Conservation (phyloP, 805 yeast species). For the Candida ovalis region DNA sequence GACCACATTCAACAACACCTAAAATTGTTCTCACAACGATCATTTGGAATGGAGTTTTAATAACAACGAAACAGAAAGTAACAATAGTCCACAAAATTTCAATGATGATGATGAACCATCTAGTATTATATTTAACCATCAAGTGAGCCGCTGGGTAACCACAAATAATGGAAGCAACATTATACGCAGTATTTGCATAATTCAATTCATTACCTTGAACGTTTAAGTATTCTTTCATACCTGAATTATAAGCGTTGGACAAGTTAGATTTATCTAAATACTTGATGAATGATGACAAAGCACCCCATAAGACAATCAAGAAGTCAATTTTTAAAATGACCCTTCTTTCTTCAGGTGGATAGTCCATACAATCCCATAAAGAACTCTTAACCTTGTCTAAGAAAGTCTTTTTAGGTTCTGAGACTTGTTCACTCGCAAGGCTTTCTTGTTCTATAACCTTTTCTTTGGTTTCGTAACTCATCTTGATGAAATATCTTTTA, state of each 20-base stretch:
- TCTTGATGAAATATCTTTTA: too few species aligned
- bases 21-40: conserved; percentile 59
- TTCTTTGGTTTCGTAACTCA: neutral
- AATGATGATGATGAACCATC: conserved; percentile 46
- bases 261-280: conserved; percentile 56
- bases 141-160: conserved; percentile 59
- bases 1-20: conserved; percentile 65
- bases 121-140: conserved; percentile 51
- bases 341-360: conserved; percentile 30
- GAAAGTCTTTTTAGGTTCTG: conserved; percentile 1
- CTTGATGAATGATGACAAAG: conserved; percentile 39
- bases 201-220: conserved; percentile 60
- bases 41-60: conserved; percentile 45
- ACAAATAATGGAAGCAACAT: conserved; percentile 54
- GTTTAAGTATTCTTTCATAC: conserved; percentile 50
- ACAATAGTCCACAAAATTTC: conserved; percentile 66
- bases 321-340: conserved; percentile 32
- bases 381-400: neutral
- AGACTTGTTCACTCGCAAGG: neutral
- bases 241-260: conserved; percentile 61
- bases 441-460: neutral
- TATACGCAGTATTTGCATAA: conserved; percentile 53
- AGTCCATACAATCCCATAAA: conserved; percentile 25
- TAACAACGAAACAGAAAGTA: conserved; percentile 51
- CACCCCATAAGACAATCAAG: conserved; percentile 26